Conservation (phyloP, 2,329 filamentous ascomycete genomes). For the Diplodia corticola region DNA sequence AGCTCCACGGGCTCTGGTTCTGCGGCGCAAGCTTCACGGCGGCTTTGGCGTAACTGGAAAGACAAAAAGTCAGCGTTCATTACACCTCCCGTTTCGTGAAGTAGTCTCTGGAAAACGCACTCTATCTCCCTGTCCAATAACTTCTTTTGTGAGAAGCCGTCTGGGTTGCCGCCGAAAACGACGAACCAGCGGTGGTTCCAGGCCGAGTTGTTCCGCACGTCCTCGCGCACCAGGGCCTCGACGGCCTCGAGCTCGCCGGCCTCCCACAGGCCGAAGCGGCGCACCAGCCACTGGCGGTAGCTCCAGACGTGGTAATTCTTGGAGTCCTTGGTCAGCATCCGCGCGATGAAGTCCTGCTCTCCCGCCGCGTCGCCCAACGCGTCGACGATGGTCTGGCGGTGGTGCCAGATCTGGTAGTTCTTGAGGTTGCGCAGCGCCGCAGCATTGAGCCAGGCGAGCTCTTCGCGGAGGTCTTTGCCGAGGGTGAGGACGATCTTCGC, state of each 20-base stretch:
- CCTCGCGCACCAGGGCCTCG: constrained; percentile 70
- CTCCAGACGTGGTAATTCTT: constrained; percentile 99
- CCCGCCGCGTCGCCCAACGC: constrained; percentile 59
- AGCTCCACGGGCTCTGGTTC: constrained; percentile 95
- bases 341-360: constrained; percentile 73
- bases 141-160: constrained; percentile 46
- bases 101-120: neutral
- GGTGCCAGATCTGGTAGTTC: constrained; percentile 97
- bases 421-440: constrained; percentile 84
- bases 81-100: no score
- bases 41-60: constrained; percentile 55
- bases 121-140: constrained; percentile 73
- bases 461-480: constrained; percentile 63
- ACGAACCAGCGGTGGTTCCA: constrained; percentile 98
- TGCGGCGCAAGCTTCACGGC: constrained; percentile 81
- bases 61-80: constrained; percentile 26
- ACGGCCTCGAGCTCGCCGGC: constrained; percentile 67
- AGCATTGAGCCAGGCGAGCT: constrained; percentile 83
- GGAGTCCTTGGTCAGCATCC: constrained; percentile 80
- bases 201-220: constrained; percentile 93
- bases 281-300: constrained; percentile 80
- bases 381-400: constrained; percentile 59
- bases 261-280: constrained; percentile 60
- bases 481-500: constrained; percentile 74
- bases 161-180: constrained; percentile 65